These are phyloP conservation scores for Paraleonurus japonicus DNA, from an alignment of 257 asterid species.

Conservation along the genomic window DNA sequence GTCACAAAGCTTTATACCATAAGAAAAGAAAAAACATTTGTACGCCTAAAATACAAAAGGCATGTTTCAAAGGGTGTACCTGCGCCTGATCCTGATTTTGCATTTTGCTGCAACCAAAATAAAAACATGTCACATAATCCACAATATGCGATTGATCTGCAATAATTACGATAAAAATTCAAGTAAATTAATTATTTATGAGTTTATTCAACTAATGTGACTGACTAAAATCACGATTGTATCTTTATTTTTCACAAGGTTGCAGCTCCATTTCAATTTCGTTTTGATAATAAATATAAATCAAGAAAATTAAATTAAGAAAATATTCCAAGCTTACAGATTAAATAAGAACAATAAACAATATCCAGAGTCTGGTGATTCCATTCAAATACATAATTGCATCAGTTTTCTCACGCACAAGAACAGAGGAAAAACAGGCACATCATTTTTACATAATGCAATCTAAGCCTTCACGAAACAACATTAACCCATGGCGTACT, in stretches of 20 bases:
- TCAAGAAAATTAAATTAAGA: background rate
- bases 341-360: background rate
- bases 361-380: conserved; percentile 7
- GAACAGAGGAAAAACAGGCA: conserved; percentile 25
- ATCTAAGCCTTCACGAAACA: conserved; percentile 11
- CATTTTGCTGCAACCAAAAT: background rate
- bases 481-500: conserved; percentile 72
- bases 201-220: background rate
- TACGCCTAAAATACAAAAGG: background rate
- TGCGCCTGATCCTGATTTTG: background rate
- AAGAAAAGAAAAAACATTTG: too few species aligned
- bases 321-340: conserved; percentile 9
- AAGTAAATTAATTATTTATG: background rate
- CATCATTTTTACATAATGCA: conserved; percentile 35
- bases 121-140: background rate
- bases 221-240: too few species aligned
- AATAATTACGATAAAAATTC: too few species aligned
- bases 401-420: conserved; percentile 29
- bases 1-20: too few species aligned
- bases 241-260: background rate
- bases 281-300: background rate
- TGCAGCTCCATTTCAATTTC: too few species aligned
- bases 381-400: conserved; percentile 26
- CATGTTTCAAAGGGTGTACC: background rate
- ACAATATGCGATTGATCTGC: background rate